Evolutionary conservation across 2,329 filamentous ascomycete genomes (phyloP), one percentile per base, ranked within the genome.

Genomic region (Teratosphaeria nubilosa): DNA sequence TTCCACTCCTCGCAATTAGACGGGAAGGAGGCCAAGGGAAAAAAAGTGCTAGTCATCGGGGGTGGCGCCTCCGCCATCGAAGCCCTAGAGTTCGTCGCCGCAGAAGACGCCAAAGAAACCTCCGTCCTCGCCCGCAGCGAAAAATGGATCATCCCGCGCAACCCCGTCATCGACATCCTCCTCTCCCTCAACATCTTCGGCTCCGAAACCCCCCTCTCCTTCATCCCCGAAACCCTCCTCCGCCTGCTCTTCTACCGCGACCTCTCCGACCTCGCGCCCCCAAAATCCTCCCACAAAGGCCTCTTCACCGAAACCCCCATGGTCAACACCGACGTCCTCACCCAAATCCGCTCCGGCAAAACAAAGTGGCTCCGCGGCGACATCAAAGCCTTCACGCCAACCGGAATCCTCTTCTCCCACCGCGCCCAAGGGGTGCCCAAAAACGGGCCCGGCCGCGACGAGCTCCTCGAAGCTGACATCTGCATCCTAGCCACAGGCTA

Each of bases 251-350:
- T 95, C 76, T 95, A 95, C 70, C 83, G 89, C 16, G 90, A 94
- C 65, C 80, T 95, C 2, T 75, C 85, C 65, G 84, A 91, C 63
- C 79, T 95, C 5, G 82, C 88, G 0, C 90, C 90, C 0, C 75
- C 81, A 0, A 59, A 62, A 9, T 66, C 68, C 55, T 70, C 66
- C 1, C 77, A 81, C 27, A 85, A 86, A 66, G 88, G 88, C 9
- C 75, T 94, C n/a, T 95, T 90, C 71, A 90, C 81, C 30, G 86
- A 88, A 55, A 95, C 90, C 0, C 90, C 90, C 0, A 92, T 94
- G 88, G 65, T 94, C 25, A 95, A 94, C 72, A 87, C 85, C 16
- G 85, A 91, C 52, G 81, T 95, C 1, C 86, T 95, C 73, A 78
- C 87, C 53, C 86, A 87, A 65, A 82, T 95, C 32, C 86, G 90